phyloP scores from a whole-genome alignment of 202 grass and related monocot species.

The Cymbopogon flexuosus region DNA sequence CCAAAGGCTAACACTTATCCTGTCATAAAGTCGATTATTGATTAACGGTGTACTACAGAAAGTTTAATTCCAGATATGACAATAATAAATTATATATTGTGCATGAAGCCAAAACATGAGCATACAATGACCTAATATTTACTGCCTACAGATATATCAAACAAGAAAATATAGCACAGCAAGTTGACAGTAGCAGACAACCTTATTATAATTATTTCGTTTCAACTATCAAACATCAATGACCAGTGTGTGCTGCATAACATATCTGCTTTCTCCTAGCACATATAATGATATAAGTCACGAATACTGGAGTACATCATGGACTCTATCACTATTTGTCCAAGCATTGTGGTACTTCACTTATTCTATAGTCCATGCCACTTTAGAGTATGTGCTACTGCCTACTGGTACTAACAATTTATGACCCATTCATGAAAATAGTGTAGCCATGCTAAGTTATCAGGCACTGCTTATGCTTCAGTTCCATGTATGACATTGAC shows the following conservation, averaged over 20 bases:
- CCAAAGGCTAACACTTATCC: background rate
- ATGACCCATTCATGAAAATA: background rate
- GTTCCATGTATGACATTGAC: background rate
- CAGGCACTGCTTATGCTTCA: background rate
- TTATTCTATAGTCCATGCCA: background rate
- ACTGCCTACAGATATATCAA: background rate
- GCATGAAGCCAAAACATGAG: background rate
- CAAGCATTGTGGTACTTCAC: conserved; percentile 1
- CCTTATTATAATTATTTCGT: background rate
- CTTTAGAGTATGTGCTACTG: background rate
- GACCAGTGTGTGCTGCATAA: background rate
- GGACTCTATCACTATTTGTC: background rate
- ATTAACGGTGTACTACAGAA: background rate
- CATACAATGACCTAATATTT: background rate
- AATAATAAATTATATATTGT: background rate
- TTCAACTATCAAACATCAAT: background rate
- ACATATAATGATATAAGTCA: conserved; percentile 6
- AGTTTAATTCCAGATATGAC: background rate
- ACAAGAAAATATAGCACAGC: background rate
- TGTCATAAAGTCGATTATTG: background rate
- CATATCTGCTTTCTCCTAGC: background rate
- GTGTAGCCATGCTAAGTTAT: background rate
- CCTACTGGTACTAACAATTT: background rate
- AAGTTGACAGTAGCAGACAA: background rate
- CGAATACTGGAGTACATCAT: background rate